Evolutionary conservation across 2,329 filamentous ascomycete genomes (phyloP), one percentile per base, ranked within the genome.

Genomic region (Didymella keratinophila): DNA sequence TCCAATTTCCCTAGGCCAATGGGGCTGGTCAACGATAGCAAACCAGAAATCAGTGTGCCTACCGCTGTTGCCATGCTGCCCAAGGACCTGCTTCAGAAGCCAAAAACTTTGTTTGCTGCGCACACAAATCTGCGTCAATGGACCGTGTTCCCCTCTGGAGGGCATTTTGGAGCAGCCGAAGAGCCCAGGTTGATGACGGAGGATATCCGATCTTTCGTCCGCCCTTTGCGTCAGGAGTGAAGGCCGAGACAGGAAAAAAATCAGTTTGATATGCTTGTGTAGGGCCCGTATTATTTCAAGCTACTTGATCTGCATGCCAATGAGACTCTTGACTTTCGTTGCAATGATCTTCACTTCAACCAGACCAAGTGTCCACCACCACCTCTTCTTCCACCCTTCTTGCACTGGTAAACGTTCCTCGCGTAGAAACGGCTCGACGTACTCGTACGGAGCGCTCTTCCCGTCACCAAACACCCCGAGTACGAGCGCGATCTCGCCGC

Each of bases 351-450:
- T 58, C 9, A 56, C 23, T 28, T 62, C 60, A 7, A 52, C 10
- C 41, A 59, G 32, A 0, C 60, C 60, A 23, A 62, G n/a, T 14
- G 60, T 62, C 60, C 60, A 62, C 60, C 60, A 62, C 41, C 37
- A 30, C 3, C 56, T 49, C 41, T 41, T 54, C 32, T 50, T 52
- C 60, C 60, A 62, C 2, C 60, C 60, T 23, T 62, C 60, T n/a
- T 57, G 21, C 14, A 60, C n/a, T 14, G 56, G 60, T 46, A 62
- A 18, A 7, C 60, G 45, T 28, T 62, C 56, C n/a, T 62, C 49
- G 20, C n/a, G 30, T 12, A 58, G 32, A 20, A 54, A 58, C 28
- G 58, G 12, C 14, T 42, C 41, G 16, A 61, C 27, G 32, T 34
- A 61, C 1, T 58, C 20, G 16, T 46, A 50, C 20, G 43, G 54